phyloP scores from a whole-genome alignment of 2,329 filamentous ascomycete genomes.

The Epichloe bromicola region DNA sequence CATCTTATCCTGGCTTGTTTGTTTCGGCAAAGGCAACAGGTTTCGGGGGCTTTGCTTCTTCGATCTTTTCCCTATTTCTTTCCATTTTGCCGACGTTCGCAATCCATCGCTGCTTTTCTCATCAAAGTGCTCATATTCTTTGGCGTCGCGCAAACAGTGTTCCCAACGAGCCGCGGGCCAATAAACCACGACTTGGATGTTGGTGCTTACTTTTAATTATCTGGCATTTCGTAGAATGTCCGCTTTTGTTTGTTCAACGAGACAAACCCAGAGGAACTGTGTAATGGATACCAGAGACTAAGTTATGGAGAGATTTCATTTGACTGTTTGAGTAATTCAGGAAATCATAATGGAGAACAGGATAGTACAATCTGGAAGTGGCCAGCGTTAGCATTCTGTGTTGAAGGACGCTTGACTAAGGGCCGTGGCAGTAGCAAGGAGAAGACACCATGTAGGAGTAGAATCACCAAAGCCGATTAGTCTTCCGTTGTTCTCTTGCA shows the following conservation, averaged over 20 bases:
- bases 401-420: neutral
- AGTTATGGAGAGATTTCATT: neutral
- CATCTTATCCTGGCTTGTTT: neutral
- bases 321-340: slow-evolving; percentile 4
- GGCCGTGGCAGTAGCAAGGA: neutral
- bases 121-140: neutral
- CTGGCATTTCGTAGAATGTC: neutral
- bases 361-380: slow-evolving; percentile 1
- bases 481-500: neutral
- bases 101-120: neutral
- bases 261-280: neutral
- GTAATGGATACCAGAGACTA: neutral
- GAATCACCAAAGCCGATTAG: neutral
- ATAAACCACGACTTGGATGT: neutral
- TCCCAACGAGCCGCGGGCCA: neutral
- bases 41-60: neutral
- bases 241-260: neutral
- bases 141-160: neutral
- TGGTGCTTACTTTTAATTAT: neutral
- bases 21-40: neutral
- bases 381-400: neutral
- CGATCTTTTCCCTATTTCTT: neutral
- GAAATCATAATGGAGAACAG: slow-evolving; percentile 4
- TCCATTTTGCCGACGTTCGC: neutral
- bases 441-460: neutral